Evolutionary conservation across 2,329 filamentous ascomycete species (phyloP).

Genomic region (Didymella exigua): DNA sequence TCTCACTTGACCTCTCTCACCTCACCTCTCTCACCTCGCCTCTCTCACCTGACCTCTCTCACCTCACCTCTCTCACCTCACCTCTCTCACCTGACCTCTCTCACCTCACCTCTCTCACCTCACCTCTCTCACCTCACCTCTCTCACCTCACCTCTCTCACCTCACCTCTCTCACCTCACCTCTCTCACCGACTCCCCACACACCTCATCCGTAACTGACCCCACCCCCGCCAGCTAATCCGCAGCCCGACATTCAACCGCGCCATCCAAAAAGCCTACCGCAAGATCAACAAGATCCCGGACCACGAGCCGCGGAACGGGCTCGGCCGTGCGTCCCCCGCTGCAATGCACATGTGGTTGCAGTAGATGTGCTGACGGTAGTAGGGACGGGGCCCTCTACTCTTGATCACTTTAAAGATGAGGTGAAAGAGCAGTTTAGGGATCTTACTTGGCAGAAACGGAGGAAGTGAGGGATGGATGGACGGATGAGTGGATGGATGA

Average conservation of each 20-base stretch:
- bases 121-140: too few relatives aligned
- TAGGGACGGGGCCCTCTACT: conserved; percentile 49
- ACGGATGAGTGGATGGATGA: too few relatives aligned
- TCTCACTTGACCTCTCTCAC: background rate
- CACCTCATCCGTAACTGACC: conserved; percentile 3
- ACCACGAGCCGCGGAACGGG: conserved; percentile 46
- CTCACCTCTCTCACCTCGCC: too few relatives aligned
- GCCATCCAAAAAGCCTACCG: conserved; percentile 58
- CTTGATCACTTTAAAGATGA: conserved; percentile 61
- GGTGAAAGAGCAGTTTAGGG: conserved; percentile 54
- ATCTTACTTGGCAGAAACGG: conserved; percentile 47
- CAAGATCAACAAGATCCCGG: conserved; percentile 53
- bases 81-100: too few relatives aligned
- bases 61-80: too few relatives aligned
- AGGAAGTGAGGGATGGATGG: conserved; percentile 28
- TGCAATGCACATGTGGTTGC: conserved; percentile 29
- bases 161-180: too few relatives aligned
- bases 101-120: too few relatives aligned
- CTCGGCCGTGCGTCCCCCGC: conserved; percentile 52
- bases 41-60: too few relatives aligned
- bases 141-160: too few relatives aligned
- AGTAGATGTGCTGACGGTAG: background rate
- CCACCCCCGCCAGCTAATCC: conserved; percentile 52
- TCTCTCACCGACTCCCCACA: background rate
- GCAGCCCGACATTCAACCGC: conserved; percentile 61